Conservation (phyloP, 1,139 yeast species). For the Chernovozyma sophiae-reginae region DNA sequence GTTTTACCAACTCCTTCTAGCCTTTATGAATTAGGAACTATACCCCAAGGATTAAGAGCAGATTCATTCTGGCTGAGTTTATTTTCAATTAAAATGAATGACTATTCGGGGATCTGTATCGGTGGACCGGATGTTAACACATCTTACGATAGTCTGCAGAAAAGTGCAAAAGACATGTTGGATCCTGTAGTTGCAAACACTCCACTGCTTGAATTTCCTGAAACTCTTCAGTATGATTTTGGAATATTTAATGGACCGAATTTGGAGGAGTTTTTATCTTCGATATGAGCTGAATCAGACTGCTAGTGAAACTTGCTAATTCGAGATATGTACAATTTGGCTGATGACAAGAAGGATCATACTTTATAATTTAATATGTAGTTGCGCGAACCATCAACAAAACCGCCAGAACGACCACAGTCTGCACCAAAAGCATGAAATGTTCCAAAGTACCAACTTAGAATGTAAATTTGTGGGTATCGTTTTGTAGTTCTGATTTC, state of each 20-base stretch:
- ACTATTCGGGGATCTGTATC: neutral
- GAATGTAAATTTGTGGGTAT: too few relatives aligned
- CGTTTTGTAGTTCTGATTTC: too few relatives aligned
- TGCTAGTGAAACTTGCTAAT: too few relatives aligned
- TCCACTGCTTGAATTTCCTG: slow-evolving; percentile 5
- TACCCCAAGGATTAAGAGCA: neutral
- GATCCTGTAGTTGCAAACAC: neutral
- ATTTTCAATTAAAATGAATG: neutral
- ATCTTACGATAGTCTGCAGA: neutral
- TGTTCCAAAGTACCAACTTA: too few relatives aligned
- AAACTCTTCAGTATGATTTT: slow-evolving; percentile 2
- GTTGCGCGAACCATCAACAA: too few relatives aligned
- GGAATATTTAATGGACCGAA: slow-evolving; percentile 6
- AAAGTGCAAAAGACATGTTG: neutral
- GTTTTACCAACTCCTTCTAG: neutral
- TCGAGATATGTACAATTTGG: too few relatives aligned
- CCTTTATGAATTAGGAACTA: neutral
- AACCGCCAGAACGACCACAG: too few relatives aligned
- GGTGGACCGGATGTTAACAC: neutral
- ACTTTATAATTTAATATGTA: too few relatives aligned
- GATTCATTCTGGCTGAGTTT: slow-evolving; percentile 2
- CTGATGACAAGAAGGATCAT: too few relatives aligned
- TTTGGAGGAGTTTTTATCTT: slow-evolving; percentile 3
- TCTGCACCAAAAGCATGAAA: too few relatives aligned
- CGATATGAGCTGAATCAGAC: neutral